Base-by-base conservation (phyloP, 192 early-diverging fungal genomes). In the Coemansia sp. region DNA sequence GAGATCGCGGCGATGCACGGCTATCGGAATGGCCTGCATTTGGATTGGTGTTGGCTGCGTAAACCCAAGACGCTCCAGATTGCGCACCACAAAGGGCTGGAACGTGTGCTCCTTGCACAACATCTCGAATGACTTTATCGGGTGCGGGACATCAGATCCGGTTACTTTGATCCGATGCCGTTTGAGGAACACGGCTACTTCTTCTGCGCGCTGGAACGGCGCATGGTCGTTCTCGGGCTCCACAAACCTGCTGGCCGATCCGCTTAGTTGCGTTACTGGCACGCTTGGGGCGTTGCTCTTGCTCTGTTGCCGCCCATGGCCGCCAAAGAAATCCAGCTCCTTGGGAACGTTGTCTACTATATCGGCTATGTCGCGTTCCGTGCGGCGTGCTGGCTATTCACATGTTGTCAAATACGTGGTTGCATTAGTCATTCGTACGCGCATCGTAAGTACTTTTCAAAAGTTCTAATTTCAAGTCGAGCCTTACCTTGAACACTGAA, bases 11-110 rank as follows among this genome's bases (percentile, higher is more conserved):
- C 88, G 87, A 48, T 95, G 91, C n/a, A 97, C 73, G 35, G 94
- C 86, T 7, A 97, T 86, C 8, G 95, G 93, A 21, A 95, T 87
- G 0, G 93, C 86, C 73, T 97, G 95, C 94, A 97, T 95, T 73
- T 97, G 95, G 76, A 97, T 93, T 0, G 94, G 87, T 12, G 95
- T 96, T 7, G 94, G 95, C 20, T 85, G 82, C 43, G 81, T 84
- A 70, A 94, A 96, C 23, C 89, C 87, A 60, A 76, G 78, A 12
- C 77, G 83, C 26, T 72, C 67, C 64, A 99, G 72, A 63, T 96
- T 97, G 44, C 87, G 87, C 43, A 80, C 73, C 2, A 99, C 83
- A 71, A 87, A 94, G 33, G 86, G 77, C 51, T 88, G 85, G 45
- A 96, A 76, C 21, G 86, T 67, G 75, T 90, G 92, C 72, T 88